Base-by-base conservation (phyloP, 2,329 filamentous ascomycete species). In the Elsinoe batatas region DNA sequence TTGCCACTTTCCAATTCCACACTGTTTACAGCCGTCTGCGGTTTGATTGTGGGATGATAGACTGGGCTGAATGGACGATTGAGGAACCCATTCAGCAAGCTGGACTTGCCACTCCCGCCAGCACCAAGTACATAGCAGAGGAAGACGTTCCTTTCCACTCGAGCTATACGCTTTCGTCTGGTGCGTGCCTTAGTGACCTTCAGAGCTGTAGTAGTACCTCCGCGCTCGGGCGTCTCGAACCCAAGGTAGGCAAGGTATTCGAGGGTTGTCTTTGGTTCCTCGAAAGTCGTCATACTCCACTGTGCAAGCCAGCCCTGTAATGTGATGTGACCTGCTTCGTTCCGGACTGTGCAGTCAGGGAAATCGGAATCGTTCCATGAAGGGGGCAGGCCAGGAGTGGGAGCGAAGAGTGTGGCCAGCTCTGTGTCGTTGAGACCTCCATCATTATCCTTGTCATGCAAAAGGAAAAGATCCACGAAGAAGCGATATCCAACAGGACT, bases 201-300 rank as follows among this genome's bases (percentile, higher is more conserved):
- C 40, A 98, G 76, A 2, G 93, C 93, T 0, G 88, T 88, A 1
- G 88, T 89, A 0, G 84, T 83, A 37, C 86, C 84, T 57, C 85
- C 86, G 56, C 75, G 72, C 62, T 86, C 87, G 1, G 82, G 76
- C 2, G 88, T 84, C 67, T 97, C 93, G 65, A 96, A 98, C 1
- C 93, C 93, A 1, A 98, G 83, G 67, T 96, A 96, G 2, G 93
- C 93, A 2, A 98, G 82, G 68, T 98, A 98, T 63, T 94, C 91
- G 3, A 98, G 78, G 0, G 93, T 97, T 0, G 89, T 96, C 67
- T 93, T 94, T 11, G 93, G 91, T 56, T 94, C 91, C 58, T 94
- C 83, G 64, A 97, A 98, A 0, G 93, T 98, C 0, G 93, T 98
- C 93, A 98, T 98, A 68, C 91, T 96, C 93, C 93, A 98, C 65